Conservation (phyloP, 371 early-diverging fungal genomes). For the Mucor mucedo region DNA sequence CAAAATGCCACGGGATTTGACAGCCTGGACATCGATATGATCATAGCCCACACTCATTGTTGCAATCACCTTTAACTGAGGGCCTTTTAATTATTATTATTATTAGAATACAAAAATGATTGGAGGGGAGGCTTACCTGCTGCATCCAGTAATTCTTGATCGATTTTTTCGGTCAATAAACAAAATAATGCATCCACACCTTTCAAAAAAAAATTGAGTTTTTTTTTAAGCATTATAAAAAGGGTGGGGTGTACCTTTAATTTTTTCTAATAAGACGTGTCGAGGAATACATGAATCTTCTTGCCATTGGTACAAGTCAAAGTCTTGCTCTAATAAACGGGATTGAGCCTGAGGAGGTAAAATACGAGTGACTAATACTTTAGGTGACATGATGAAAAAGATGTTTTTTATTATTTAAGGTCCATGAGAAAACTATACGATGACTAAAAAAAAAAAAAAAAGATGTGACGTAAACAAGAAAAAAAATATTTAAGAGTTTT, state of each 20-base stretch:
- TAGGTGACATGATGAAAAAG: constrained; percentile 15
- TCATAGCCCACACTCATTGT: constrained; percentile 87
- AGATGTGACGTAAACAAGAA: not conserved
- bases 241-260: constrained; percentile 28
- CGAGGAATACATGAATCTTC: constrained; percentile 45
- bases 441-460: not conserved
- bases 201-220: constrained; percentile 1
- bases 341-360: constrained; percentile 47
- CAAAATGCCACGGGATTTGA: constrained; percentile 53
- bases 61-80: constrained; percentile 65
- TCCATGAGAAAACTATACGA: not conserved
- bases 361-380: constrained; percentile 46
- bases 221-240: not conserved
- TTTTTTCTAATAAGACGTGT: constrained; percentile 29
- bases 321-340: constrained; percentile 22
- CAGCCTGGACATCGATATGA: constrained; percentile 69
- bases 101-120: not conserved
- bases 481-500: too few relatives aligned
- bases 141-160: constrained; percentile 67
- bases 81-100: constrained; percentile 35
- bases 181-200: constrained; percentile 71
- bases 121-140: constrained; percentile 45
- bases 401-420: not conserved
- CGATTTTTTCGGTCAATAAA: constrained; percentile 75
- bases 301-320: constrained; percentile 48